Evolutionary conservation across 768 basidiomycete species (phyloP), one percentile per base, ranked within the genome.

Genomic region (Hirschioporus abietinus): DNA sequence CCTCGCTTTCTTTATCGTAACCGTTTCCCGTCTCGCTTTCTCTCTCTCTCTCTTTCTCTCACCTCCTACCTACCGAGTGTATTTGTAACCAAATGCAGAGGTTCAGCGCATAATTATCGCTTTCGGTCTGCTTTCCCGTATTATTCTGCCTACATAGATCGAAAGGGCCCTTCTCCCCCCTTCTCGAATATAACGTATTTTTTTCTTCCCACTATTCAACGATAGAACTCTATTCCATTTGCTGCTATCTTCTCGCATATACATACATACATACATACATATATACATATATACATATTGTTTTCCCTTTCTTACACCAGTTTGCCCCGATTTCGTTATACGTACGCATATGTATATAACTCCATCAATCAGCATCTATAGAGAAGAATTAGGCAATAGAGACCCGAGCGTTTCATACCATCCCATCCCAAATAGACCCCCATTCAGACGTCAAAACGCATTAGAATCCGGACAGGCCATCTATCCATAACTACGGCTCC

Each of bases 81-180:
- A 52, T 52, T 52, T 52, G 42, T 52, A n/a, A 52, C 42, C 42
- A 52, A 52, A 52, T 52, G 42, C 42, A 52, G 42, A 52, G 42
- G 20, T 52, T 52, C 42, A 52, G 42, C 42, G 20, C 42, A 52
- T 20, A 52, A 12, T 7, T 15, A 12, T 20, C 42, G 42, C 42
- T 52, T 52, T 18, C n/a, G 60, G 42, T 52, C 20, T 52, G 12
- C 12, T 52, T 15, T 52, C 20, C 42, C 42, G 42, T 52, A 52
- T 52, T 52, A 30, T 30, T 15, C 42, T 52, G 12, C 42, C 1
- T 52, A 12, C 42, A 15, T 52, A 52, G 42, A 52, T 52, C 20
- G 12, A 20, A 52, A 52, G 20, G 42, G 42, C 6, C 42, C 42
- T 15, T 52, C 42, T 15, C 12, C 20, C 42, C 42, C 20, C 42